phyloP scores from a whole-genome alignment of 495 filamentous ascomycete species.

The Neurospora sp. region DNA sequence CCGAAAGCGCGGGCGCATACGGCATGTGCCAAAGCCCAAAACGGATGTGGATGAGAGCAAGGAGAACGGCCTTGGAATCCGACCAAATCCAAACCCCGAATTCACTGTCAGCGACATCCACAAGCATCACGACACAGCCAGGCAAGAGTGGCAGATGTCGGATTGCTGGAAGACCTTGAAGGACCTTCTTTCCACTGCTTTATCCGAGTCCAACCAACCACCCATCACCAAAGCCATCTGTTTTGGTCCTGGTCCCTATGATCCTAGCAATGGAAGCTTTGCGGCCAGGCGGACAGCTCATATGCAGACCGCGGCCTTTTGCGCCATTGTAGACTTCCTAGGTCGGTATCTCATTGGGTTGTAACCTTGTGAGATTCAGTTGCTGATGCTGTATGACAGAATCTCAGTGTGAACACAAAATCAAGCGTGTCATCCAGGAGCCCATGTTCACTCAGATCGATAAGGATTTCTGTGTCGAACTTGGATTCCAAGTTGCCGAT shows the following conservation, averaged over 20 bases:
- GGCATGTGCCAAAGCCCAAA: slow-evolving; percentile 1
- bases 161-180: slow-evolving; percentile 13
- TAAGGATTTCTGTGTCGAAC: slow-evolving; percentile 40
- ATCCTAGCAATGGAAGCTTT: slow-evolving; percentile 28
- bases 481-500: slow-evolving; percentile 45
- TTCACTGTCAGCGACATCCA: slow-evolving; percentile 13
- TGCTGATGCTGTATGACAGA: slow-evolving; percentile 9
- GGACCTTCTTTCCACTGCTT: slow-evolving; percentile 2
- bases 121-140: slow-evolving; percentile 11
- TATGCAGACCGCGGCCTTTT: slow-evolving; percentile 53
- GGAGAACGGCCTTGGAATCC: background rate
- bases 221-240: slow-evolving; percentile 30
- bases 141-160: slow-evolving; percentile 7
- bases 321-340: slow-evolving; percentile 37
- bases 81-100: slow-evolving; percentile 20
- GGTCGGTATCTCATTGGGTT: slow-evolving; percentile 11
- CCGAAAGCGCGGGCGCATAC: slow-evolving; percentile 17
- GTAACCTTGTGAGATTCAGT: background rate
- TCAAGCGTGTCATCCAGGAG: slow-evolving; percentile 54
- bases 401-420: slow-evolving; percentile 6
- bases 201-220: slow-evolving; percentile 3
- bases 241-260: slow-evolving; percentile 34
- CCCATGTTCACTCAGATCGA: slow-evolving; percentile 58
- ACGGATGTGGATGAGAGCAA: background rate
- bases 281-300: slow-evolving; percentile 24